Evolutionary conservation across 2,329 filamentous ascomycete genomes (phyloP).

Genomic region (Bipolaris sorokiniana): DNA sequence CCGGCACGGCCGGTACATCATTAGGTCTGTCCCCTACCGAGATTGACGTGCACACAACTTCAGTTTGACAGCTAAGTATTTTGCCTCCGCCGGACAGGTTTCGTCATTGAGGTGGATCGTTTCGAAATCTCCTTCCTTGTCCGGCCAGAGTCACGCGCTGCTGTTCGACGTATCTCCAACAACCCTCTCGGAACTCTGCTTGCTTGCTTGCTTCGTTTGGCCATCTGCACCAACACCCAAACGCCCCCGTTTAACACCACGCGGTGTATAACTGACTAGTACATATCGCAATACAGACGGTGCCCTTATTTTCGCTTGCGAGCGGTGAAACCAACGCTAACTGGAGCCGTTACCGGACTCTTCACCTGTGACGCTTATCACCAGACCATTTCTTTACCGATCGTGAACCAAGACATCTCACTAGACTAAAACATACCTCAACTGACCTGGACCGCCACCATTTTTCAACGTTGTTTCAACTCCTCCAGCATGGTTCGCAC

Average conservation of each 20-base stretch:
- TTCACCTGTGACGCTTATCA: conserved; percentile 1
- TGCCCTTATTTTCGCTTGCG: background rate
- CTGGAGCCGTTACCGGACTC: background rate
- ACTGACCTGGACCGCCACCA: conserved; percentile 4
- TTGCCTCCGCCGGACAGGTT: background rate
- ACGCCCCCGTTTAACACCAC: background rate
- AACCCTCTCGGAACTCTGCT: background rate
- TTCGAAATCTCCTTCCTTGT: background rate
- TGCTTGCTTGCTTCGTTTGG: conserved; percentile 1
- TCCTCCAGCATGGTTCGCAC: conserved; percentile 15
- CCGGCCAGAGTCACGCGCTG: background rate
- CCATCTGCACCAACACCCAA: background rate
- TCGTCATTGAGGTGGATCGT: background rate
- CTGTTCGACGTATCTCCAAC: background rate
- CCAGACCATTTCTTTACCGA: background rate
- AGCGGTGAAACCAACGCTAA: background rate
- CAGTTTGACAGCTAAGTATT: background rate
- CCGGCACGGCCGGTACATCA: background rate
- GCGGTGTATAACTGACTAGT: background rate
- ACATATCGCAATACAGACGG: background rate
- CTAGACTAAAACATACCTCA: background rate
- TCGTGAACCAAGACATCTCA: background rate
- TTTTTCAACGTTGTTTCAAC: conserved; percentile 1
- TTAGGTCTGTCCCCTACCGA: background rate
- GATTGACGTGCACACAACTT: background rate